Base-by-base conservation (phyloP, 345 rosid genomes). In the Tarenaya hassleriana region DNA sequence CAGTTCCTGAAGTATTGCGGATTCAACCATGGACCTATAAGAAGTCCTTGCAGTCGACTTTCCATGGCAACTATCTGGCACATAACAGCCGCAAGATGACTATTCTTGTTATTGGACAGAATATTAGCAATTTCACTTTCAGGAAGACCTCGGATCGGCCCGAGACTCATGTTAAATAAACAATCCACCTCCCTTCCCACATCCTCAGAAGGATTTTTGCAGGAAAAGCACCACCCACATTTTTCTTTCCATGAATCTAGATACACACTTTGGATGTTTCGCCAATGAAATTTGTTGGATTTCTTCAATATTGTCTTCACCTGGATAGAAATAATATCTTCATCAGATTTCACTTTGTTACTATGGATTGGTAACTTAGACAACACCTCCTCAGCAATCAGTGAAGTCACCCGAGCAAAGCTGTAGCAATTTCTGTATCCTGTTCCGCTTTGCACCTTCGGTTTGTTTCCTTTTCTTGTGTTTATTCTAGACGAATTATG, bases 171-270 rank as follows among this genome's bases (percentile, higher is more conserved):
- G 69, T 81, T 76, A 58, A 84, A 77, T 71, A 92, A 77, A 68
- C 98, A 92, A 64, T 73, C 81, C 42, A 51, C 32, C 61, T 47
- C 60, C 41, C 41, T 54, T 31, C 66, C 61, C 15, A 57, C 44
- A 34, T 73, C 95, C 29, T 77, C 84, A 10, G 58, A 52, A 8
- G 76, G 56, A 50, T 35, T 66, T 73, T 75, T 72, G 77, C 98
- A 92, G 56, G 76, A 57, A 74, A 73, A 77, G 77, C 98, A 92
- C 98, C 98, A 92, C 37, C 98, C 98, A 71, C 98, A 92, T 52
- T 70, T 83, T 73, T 88, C 98, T 67, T 68, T 88, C 73, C 55
- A 75, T 3, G 61, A 61, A 66, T 69, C 77, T 33, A 52, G 50
- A 43, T 62, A 69, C 20, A 63, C 67, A 32, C 63, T 71, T 52